A percentile compares a stretch with the other conserved stretches of the same genome.
Evolutionary conservation across 805 yeast species (phyloP).

Genomic region (Candida fluviatilis): DNA sequence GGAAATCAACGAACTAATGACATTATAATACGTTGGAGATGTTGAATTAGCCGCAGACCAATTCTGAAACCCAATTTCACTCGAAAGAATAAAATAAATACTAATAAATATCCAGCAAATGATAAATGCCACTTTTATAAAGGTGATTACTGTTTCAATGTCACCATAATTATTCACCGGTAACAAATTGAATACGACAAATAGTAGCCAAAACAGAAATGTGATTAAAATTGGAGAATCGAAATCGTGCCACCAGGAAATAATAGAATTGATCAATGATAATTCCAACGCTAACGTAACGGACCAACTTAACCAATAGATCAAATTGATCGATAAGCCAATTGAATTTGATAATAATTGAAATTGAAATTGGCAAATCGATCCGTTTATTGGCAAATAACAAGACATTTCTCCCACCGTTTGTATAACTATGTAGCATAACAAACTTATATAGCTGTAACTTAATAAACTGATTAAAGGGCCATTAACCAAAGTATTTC

Average conservation of each 20-base stretch:
- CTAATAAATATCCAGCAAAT: constrained; percentile 13
- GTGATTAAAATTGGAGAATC: constrained; percentile 4
- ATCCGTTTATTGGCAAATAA: constrained; percentile 15
- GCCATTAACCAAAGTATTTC: constrained; percentile 11
- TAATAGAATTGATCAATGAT: constrained; percentile 13
- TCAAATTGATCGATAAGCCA: constrained; percentile 16
- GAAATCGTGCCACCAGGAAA: constrained; percentile 13
- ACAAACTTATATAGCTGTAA: constrained; percentile 15
- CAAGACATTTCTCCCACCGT: constrained; percentile 17
- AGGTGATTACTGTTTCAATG: constrained; percentile 16
- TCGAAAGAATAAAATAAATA: constrained; percentile 31
- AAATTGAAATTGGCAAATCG: constrained; percentile 17
- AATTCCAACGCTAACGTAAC: constrained; percentile 21
- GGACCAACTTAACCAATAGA: constrained; percentile 24
- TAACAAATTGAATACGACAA: constrained; percentile 16
- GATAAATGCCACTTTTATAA: constrained; percentile 16
- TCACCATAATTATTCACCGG: constrained; percentile 20
- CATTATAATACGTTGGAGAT: constrained; percentile 1
- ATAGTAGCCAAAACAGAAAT: constrained; percentile 10
- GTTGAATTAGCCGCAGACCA: constrained; percentile 1
- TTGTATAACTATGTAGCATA: constrained; percentile 18
- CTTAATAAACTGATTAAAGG: constrained; percentile 16
- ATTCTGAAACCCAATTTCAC: constrained; percentile 25
- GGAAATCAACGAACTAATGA: constrained; percentile 6
- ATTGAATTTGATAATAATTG: constrained; percentile 13